Conservation (phyloP, 2,329 filamentous ascomycete species). For the Fusarium papillatum region DNA sequence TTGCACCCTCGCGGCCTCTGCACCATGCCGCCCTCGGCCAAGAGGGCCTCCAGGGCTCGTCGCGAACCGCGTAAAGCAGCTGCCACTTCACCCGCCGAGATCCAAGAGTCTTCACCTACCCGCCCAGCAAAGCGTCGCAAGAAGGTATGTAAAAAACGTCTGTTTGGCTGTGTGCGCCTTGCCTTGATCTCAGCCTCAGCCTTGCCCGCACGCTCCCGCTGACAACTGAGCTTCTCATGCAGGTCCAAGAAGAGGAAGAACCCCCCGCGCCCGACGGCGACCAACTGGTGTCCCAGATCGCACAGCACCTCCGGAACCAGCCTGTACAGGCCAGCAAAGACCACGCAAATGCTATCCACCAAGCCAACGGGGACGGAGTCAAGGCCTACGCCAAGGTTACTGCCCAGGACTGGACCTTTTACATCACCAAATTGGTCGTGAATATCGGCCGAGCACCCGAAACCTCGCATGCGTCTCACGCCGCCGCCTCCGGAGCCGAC, state of each 20-base stretch:
- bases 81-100: conserved; percentile 51
- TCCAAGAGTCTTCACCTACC: conserved; percentile 69
- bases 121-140: conserved; percentile 75
- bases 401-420: conserved; percentile 87
- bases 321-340: conserved; percentile 72
- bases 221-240: conserved; percentile 13
- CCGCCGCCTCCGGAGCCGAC: conserved; percentile 58
- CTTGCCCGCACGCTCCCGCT: conserved; percentile 20
- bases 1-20: conserved; percentile 18
- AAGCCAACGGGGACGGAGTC: conserved; percentile 72
- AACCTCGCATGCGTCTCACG: conserved; percentile 49
- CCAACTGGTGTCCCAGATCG: conserved; percentile 68
- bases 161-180: neutral
- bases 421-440: conserved; percentile 80
- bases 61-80: conserved; percentile 56
- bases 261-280: conserved; percentile 65
- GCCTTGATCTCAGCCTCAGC: neutral
- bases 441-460: conserved; percentile 82
- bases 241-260: conserved; percentile 55
- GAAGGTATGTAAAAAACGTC: conserved; percentile 58
- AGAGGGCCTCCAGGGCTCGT: conserved; percentile 53
- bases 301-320: conserved; percentile 63
- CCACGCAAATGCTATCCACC: conserved; percentile 74
- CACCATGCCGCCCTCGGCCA: conserved; percentile 54
- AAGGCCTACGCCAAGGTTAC: conserved; percentile 87